Evolutionary conservation across 441 rosid species (phyloP).

Genomic region (Gossypium trilobum): DNA sequence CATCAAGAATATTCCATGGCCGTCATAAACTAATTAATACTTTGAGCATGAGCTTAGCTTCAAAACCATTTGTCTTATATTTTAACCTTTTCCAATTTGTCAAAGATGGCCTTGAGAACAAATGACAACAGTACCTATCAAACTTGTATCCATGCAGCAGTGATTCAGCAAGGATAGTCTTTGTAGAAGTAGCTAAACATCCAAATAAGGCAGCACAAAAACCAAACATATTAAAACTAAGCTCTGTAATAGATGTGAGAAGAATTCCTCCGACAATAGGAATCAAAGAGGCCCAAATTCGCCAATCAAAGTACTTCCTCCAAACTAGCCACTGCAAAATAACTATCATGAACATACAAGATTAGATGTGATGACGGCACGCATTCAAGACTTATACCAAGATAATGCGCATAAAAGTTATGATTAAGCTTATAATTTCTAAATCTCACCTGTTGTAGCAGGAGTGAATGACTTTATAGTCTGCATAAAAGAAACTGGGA

Average conservation of each 20-base stretch:
- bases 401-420: neutral
- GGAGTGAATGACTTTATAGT: conserved; percentile 98
- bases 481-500: conserved; percentile 98
- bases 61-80: neutral
- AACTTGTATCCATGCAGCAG: conserved; percentile 93
- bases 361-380: conserved; percentile 6
- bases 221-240: conserved; percentile 91
- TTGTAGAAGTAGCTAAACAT: conserved; percentile 95
- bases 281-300: conserved; percentile 88
- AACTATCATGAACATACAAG: conserved; percentile 42
- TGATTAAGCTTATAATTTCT: neutral
- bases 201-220: conserved; percentile 96
- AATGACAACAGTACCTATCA: conserved; percentile 56
- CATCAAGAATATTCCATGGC: neutral
- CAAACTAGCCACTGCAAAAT: conserved; percentile 92
- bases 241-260: conserved; percentile 84
- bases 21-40: neutral
- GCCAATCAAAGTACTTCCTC: conserved; percentile 93
- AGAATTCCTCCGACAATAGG: conserved; percentile 98
- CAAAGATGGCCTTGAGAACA: neutral
- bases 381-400: neutral
- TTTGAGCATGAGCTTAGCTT: neutral
- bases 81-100: neutral
- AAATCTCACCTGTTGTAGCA: conserved; percentile 75
- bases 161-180: conserved; percentile 98